Percentiles rank a stretch among this genome's conserved stretches.
Conservation (phyloP, 768 basidiomycete genomes). For the Agrocybe praecox region DNA sequence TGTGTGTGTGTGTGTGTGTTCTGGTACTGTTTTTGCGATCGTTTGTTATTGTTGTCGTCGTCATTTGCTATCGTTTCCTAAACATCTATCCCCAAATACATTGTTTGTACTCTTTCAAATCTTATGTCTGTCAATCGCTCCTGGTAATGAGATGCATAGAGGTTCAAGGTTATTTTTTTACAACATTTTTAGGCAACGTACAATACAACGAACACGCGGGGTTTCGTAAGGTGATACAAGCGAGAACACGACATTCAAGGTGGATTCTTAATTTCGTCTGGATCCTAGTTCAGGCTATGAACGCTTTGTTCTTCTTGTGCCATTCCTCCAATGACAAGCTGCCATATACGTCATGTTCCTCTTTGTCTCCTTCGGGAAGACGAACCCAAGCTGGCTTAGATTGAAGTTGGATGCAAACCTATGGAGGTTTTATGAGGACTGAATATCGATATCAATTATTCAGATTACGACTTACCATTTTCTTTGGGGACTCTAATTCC, state of each 20-base stretch:
- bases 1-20: background rate
- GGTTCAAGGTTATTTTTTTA: background rate
- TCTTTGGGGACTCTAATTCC: slow-evolving; percentile 50
- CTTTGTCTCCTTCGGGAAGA: slow-evolving; percentile 59
- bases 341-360: slow-evolving; percentile 46
- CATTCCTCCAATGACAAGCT: slow-evolving; percentile 54
- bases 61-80: slow-evolving; percentile 7
- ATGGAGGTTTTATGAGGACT: background rate
- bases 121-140: background rate
- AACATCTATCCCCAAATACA: background rate
- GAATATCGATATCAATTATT: background rate
- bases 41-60: slow-evolving; percentile 5
- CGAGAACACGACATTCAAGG: too few relatives aligned
- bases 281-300: slow-evolving; percentile 19
- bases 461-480: slow-evolving; percentile 41
- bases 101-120: background rate
- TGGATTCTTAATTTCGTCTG: background rate
- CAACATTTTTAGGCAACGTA: background rate
- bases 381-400: slow-evolving; percentile 64
- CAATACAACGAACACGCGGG: background rate
- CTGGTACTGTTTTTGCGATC: background rate
- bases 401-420: slow-evolving; percentile 47
- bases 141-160: background rate
- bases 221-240: too few relatives aligned
- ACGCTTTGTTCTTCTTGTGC: slow-evolving; percentile 57